phyloP scores from a whole-genome alignment of 805 yeast genomes.

The Candida caryicola region DNA sequence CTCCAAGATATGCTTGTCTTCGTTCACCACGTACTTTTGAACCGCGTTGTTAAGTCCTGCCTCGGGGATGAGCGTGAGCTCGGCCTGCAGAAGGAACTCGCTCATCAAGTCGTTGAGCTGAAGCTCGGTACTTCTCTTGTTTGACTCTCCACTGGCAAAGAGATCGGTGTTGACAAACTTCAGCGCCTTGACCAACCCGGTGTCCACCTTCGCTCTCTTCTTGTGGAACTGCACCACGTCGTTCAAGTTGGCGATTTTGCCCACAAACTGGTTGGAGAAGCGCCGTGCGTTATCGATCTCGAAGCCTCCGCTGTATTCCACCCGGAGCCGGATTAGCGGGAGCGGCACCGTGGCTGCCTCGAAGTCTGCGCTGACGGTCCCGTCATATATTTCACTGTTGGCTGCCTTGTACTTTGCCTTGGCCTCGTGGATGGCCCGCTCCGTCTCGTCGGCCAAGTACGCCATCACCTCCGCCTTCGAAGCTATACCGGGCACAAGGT shows the following conservation, averaged over 20 bases:
- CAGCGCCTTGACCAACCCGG: slow-evolving; percentile 12
- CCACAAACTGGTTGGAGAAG: slow-evolving; percentile 87
- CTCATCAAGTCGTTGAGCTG: slow-evolving; percentile 63
- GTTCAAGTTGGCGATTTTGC: slow-evolving; percentile 85
- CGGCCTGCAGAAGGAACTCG: slow-evolving; percentile 58
- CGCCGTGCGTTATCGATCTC: slow-evolving; percentile 90
- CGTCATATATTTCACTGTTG: slow-evolving; percentile 27
- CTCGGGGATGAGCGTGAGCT: slow-evolving; percentile 69
- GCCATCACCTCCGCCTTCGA: slow-evolving; percentile 58
- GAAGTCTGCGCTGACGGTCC: slow-evolving; percentile 10
- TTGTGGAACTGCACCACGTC: slow-evolving; percentile 74
- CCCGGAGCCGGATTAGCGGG: slow-evolving; percentile 78
- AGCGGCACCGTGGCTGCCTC: slow-evolving; percentile 45
- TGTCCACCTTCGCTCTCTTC: slow-evolving; percentile 29
- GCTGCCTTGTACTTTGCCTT: slow-evolving; percentile 43
- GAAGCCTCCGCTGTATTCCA: slow-evolving; percentile 86
- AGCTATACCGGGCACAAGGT: slow-evolving; percentile 58
- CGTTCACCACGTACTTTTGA: slow-evolving; percentile 70
- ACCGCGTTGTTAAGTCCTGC: slow-evolving; percentile 73
- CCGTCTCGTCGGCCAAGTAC: slow-evolving; percentile 63
- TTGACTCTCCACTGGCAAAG: slow-evolving; percentile 10
- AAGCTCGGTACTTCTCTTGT: slow-evolving; percentile 27
- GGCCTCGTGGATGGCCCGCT: slow-evolving; percentile 62
- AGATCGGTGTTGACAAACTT: slow-evolving; percentile 14
- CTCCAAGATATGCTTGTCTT: slow-evolving; percentile 70